These are phyloP conservation scores for Vararia minispora DNA, from an alignment of 768 basidiomycete genomes.

Conservation along the genomic window DNA sequence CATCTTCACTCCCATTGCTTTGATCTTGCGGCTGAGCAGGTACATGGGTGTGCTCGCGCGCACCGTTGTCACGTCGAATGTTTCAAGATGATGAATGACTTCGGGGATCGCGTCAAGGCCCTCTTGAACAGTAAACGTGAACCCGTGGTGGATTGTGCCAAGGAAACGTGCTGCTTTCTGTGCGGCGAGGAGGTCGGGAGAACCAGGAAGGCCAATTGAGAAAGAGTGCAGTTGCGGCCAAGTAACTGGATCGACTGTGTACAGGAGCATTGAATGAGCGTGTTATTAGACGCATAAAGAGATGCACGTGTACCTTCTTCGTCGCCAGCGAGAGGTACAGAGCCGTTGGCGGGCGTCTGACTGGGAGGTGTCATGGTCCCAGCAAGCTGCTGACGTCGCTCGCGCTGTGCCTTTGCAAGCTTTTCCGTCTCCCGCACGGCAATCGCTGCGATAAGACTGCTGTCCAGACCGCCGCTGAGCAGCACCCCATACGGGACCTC, in stretches of 20 bases:
- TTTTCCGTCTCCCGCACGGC: constrained; percentile 94
- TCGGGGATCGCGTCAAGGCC: constrained; percentile 95
- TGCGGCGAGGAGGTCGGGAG: constrained; percentile 91
- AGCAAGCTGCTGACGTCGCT: constrained; percentile 55
- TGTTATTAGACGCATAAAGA: too few relatives aligned
- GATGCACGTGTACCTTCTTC: constrained; percentile 38
- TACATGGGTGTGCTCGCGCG: constrained; percentile 99
- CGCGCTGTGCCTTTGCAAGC: constrained; percentile 67
- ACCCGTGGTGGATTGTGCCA: constrained; percentile 95
- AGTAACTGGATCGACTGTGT: constrained; percentile 28
- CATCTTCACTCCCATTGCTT: constrained; percentile 99
- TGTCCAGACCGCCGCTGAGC: constrained; percentile 90
- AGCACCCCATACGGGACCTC: constrained; percentile 98
- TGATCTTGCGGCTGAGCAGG: constrained; percentile 94
- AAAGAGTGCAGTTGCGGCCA: constrained; percentile 99
- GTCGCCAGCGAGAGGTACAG: constrained; percentile 25
- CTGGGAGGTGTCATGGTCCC: too few relatives aligned
- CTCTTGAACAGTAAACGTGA: constrained; percentile 96
- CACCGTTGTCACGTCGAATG: constrained; percentile 97
- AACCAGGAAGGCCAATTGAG: constrained; percentile 89
- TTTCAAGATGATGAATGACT: constrained; percentile 97
- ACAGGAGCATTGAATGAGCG: neutral
- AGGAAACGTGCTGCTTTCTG: constrained; percentile 87
- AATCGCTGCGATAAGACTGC: constrained; percentile 90
- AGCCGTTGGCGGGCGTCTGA: constrained; percentile 33